phyloP scores from a whole-genome alignment of 495 filamentous ascomycete species.

The Hypomontagnella monticulosa region DNA sequence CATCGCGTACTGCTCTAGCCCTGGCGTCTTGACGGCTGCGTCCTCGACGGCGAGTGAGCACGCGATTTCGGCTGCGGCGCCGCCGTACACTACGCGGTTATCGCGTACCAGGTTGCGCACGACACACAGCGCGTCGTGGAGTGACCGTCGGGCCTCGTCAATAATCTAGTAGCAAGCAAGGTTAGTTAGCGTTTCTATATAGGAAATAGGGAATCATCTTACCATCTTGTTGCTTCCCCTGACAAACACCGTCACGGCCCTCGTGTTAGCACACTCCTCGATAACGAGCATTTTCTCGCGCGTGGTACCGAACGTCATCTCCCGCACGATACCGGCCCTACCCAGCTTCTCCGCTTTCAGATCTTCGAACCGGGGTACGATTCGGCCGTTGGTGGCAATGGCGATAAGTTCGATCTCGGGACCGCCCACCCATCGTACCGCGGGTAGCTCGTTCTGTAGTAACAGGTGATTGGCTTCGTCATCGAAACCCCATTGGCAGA shows the following conservation, averaged over 20 bases:
- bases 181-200: constrained; percentile 30
- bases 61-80: constrained; percentile 96
- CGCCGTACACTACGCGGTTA: constrained; percentile 98
- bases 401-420: constrained; percentile 99
- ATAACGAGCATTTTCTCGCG: constrained; percentile 99
- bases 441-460: constrained; percentile 93
- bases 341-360: constrained; percentile 90
- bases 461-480: constrained; percentile 98
- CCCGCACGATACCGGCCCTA: constrained; percentile 85
- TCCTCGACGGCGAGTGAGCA: constrained; percentile 97
- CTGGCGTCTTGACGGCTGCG: constrained; percentile 92
- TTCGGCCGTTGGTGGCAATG: constrained; percentile 96
- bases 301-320: constrained; percentile 96
- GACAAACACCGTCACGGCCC: constrained; percentile 95
- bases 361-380: constrained; percentile 97
- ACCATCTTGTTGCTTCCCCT: constrained; percentile 99
- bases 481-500: constrained; percentile 99
- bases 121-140: constrained; percentile 97
- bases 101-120: constrained; percentile 95
- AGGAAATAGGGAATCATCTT: constrained; percentile 33
- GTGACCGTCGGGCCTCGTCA: constrained; percentile 96
- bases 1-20: constrained; percentile 98
- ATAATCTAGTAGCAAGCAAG: constrained; percentile 77
- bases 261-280: constrained; percentile 97
- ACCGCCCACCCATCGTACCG: constrained; percentile 97